Base-by-base conservation (phyloP, 2,329 filamentous ascomycete species). In the Leptoxyphium fumago region DNA sequence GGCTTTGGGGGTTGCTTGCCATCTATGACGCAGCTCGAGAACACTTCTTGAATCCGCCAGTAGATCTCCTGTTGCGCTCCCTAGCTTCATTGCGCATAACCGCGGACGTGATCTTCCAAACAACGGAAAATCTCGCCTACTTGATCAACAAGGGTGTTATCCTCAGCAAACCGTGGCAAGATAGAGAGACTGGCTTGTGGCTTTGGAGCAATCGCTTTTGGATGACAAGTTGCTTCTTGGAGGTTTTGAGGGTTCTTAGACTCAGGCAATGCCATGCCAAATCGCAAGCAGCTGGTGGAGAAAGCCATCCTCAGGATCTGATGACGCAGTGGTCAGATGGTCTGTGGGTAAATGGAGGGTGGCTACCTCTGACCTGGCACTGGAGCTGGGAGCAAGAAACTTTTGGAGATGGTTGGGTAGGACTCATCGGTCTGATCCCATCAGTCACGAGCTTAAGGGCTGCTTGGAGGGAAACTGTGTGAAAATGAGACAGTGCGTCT, bases 41-140 rank as follows among this genome's bases (percentile, higher is more conserved):
- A 4, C 59, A 58, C 9, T 67, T 56, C 43, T 42, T 46, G 1
- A 44, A 61, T 58, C 44, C 58, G 10, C 62, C 60, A 2, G 53
- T 61, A 5, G 74, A 75, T 54, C 59, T 55, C 2, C 51, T 66
- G 39, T 64, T 70, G 49, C 69, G 64, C 51, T 49, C 58, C 14
- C 65, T 94, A 39, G 75, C 76, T 17, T 80, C 78, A 62, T 66
- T 74, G 6, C 83, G 91, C 61, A 75, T 94, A 15, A 50, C 71
- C 10, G 71, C 77, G 10, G 82, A 83, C 61, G 64, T 82, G 9
- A 59, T 68, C 9, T 94, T 83, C 67, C 87, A 95, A 64, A 65
- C 75, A 1, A 71, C 89, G 36, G 91, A 98, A 69, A 95, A 94
- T 64, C 72, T 74, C 34, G 82, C 82, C 13, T 94, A 82, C 66